A percentile compares a stretch with the other conserved stretches of the same genome.
These are phyloP conservation scores for Hyaloperonospora brassicae DNA, from an alignment of 352 stramenopile genomes.

Conservation along the genomic window DNA sequence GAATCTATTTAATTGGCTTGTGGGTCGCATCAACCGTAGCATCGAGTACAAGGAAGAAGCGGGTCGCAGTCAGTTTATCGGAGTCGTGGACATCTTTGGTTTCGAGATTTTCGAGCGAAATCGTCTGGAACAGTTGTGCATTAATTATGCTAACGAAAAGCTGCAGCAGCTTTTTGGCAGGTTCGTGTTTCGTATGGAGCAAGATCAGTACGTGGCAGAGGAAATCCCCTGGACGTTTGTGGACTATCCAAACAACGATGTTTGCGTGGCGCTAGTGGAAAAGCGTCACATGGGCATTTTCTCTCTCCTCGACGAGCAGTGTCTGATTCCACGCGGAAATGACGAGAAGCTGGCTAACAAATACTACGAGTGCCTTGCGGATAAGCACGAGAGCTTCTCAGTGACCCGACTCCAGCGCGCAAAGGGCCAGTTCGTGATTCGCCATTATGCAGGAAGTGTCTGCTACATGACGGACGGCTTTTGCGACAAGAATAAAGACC, in stretches of 20 bases:
- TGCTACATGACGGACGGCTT: conserved; percentile 78
- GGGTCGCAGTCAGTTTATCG: conserved; percentile 70
- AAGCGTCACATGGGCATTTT: conserved; percentile 72
- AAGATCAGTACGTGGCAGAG: conserved; percentile 77
- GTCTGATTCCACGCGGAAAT: conserved; percentile 73
- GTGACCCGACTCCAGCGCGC: conserved; percentile 70
- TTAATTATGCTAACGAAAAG: conserved; percentile 87
- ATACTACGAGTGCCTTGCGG: conserved; percentile 53
- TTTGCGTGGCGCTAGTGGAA: conserved; percentile 70
- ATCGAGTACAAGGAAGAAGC: conserved; percentile 77
- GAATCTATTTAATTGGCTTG: conserved; percentile 91
- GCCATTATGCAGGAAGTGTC: conserved; percentile 81
- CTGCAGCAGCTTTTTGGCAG: conserved; percentile 76
- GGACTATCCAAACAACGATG: conserved; percentile 82
- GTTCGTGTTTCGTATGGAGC: conserved; percentile 83
- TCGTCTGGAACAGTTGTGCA: conserved; percentile 85
- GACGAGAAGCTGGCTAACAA: conserved; percentile 82
- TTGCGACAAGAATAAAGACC: conserved; percentile 87
- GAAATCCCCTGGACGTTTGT: conserved; percentile 86
- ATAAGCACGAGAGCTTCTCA: conserved; percentile 57
- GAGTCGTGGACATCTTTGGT: conserved; percentile 88
- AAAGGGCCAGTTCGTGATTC: conserved; percentile 78
- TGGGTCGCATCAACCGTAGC: conserved; percentile 88
- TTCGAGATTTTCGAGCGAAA: conserved; percentile 90
- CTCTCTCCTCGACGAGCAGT: conserved; percentile 80